Base-by-base conservation (phyloP, 2,329 filamentous ascomycete genomes). In the Sphaerostilbella broomeana region DNA sequence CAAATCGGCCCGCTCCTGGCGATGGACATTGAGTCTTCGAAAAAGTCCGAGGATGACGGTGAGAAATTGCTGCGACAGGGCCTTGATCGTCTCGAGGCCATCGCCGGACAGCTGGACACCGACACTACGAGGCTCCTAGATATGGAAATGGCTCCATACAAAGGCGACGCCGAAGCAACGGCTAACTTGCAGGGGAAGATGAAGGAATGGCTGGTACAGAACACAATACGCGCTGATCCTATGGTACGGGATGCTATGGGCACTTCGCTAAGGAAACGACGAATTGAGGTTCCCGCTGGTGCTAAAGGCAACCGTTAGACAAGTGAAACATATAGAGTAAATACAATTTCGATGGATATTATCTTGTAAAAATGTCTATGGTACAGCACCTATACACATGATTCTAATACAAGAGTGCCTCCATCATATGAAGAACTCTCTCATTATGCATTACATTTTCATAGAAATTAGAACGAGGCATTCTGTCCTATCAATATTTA, bases 171-270 rank as follows among this genome's bases (percentile, higher is more conserved):
- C 24, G 72, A 75, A 45, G 70, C 69, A n/a, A 66, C 83, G 32
- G 69, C 68, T 30, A 78, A 77, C 26, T 46, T 66, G 12, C 75
- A 79, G 46, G 72, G 73, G 27, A 84, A 83, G 52, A 75, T 95
- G 63, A 84, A 81, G 62, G 86, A 92, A 53, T 94, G 87, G 74
- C 68, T 97, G 50, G 79, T 95, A 35, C 80, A 94, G 59, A 94
- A 94, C 56, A 89, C 81, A 11, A 84, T 94, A 44, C 74, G 79
- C 49, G 78, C 75, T 33, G 85, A 90, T 60, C 81, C 81, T 1
- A 86, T 90, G 63, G 90, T 97, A 7, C 75, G 81, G 50, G 81
- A 86, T 59, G 88, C 88, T 1, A 70, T 95, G 50, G 79, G 79
- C 17, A 74, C 71, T 43, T 79, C 80, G 19, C 63, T 89, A 42